Evolutionary conservation across 2,329 filamentous ascomycete genomes (phyloP).

Genomic region (Xylaria polymorpha): DNA sequence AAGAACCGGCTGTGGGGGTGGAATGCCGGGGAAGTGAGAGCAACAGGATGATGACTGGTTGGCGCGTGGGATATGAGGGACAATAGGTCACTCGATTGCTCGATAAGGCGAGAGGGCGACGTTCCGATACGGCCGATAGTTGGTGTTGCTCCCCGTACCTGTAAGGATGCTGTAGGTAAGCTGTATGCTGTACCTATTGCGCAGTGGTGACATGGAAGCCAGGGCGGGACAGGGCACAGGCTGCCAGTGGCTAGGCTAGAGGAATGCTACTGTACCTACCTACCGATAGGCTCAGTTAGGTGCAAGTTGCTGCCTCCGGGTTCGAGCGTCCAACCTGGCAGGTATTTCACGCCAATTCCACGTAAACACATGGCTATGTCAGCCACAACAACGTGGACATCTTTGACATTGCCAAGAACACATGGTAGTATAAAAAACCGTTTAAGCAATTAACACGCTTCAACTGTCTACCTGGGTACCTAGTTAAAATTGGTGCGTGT

Average conservation of each 20-base stretch:
- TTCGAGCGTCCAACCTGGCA: no score
- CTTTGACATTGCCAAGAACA: neutral
- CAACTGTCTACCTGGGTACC: no score
- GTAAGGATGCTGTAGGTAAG: no score
- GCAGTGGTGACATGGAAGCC: conserved; percentile 26
- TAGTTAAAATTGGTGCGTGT: neutral
- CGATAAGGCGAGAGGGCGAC: conserved; percentile 24
- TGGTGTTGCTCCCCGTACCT: no score
- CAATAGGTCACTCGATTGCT: conserved; percentile 1
- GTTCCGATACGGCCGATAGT: conserved; percentile 37
- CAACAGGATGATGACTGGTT: conserved; percentile 22
- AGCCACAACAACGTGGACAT: conserved; percentile 4
- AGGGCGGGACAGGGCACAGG: conserved; percentile 9
- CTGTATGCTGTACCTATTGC: no score
- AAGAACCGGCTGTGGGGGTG: conserved; percentile 32
- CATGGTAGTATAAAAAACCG: neutral
- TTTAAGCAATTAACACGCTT: neutral
- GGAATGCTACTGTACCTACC: neutral
- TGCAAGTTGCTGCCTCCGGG: neutral
- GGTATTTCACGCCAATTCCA: neutral
- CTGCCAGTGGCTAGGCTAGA: neutral
- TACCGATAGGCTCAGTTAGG: neutral
- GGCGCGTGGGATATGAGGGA: conserved; percentile 5
- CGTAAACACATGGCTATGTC: neutral
- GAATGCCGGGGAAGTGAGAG: conserved; percentile 11